Evolutionary conservation across 805 yeast genomes (phyloP), one percentile per base, ranked within the genome.

Genomic region (Saturnispora zaruensis): DNA sequence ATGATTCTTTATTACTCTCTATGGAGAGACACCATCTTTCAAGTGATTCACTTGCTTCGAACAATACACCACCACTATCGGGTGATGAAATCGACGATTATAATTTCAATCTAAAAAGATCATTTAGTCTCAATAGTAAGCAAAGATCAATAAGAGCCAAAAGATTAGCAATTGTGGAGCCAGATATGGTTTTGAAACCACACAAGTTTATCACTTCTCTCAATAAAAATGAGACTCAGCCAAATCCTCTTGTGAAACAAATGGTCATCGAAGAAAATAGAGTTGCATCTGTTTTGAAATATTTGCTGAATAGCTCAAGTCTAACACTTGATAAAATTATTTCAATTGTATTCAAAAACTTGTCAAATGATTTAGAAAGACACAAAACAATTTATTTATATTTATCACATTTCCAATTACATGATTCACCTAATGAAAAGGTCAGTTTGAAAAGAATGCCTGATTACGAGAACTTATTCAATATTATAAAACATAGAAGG

Each of bases 131-230:
- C 23, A 77, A 84, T 2, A 69, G 78, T 5, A 75, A 74, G 49
- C 96, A 90, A 53, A 80, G 84, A 52, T 82, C 81, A 48, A 70
- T 74, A 14, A 75, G 98, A 56, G 81, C 85, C 48, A 77, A 77
- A 62, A 72, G 87, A 49, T 81, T 76, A 18, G 64, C 83, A 41
- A 72, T 77, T 59, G 76, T 76, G 57, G 74, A 84, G 51, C 75
- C 87, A 55, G 77, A 80, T 53, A 64, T 82, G 26, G 73, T 84
- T 48, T 60, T 81, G 54, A 84, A 85, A 62, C 83, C 95, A 36
- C 78, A 78, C 48, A 74, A 65, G 56, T 73, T 61, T 50, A 66
- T 69, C 46, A 70, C 73, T 46, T 66, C 56, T 9, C 59, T 78
- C 37, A 77, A 77, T 53, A 71, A 70, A 37, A 77, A 79, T 55